Evolutionary conservation across 805 yeast species (phyloP).

Genomic region (Kuraishia piskuri): DNA sequence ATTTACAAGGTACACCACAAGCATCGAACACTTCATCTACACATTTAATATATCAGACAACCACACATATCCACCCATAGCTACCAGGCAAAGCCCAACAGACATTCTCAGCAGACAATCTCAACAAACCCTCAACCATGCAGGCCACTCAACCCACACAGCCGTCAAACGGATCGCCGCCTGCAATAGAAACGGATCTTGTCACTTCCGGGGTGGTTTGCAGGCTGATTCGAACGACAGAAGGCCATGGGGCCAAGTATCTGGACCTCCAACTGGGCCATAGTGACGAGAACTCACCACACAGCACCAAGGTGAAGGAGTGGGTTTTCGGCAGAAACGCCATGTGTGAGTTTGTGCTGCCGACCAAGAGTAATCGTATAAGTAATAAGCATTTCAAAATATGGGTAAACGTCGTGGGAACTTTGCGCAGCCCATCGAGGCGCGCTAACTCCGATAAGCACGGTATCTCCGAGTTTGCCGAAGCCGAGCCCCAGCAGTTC

Average conservation of each 20-base stretch:
- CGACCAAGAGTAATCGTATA: slow-evolving; percentile 51
- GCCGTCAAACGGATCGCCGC: slow-evolving; percentile 18
- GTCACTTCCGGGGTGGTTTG: slow-evolving; percentile 24
- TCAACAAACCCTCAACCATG: not conserved
- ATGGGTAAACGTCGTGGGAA: slow-evolving; percentile 49
- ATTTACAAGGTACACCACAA: too few species aligned
- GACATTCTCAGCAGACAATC: too few species aligned
- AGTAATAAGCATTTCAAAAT: slow-evolving; percentile 67
- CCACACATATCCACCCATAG: too few species aligned
- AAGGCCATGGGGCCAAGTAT: slow-evolving; percentile 10
- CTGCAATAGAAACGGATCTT: slow-evolving; percentile 13
- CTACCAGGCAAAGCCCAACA: too few species aligned
- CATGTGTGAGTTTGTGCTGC: slow-evolving; percentile 53
- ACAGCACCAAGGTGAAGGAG: slow-evolving; percentile 14
- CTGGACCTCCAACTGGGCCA: slow-evolving; percentile 22
- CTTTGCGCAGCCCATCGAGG: slow-evolving; percentile 4
- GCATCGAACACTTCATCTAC: too few species aligned
- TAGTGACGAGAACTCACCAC: slow-evolving; percentile 1
- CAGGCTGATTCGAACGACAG: slow-evolving; percentile 24
- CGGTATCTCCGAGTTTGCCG: too few species aligned
- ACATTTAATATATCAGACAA: too few species aligned
- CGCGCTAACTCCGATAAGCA: slow-evolving; percentile 16
- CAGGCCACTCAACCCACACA: slow-evolving; percentile 28
- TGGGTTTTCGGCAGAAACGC: slow-evolving; percentile 63
- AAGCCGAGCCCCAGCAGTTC: not conserved